Evolutionary conservation across 768 basidiomycete species (phyloP).

Genomic region (Filobasidium wieringae): DNA sequence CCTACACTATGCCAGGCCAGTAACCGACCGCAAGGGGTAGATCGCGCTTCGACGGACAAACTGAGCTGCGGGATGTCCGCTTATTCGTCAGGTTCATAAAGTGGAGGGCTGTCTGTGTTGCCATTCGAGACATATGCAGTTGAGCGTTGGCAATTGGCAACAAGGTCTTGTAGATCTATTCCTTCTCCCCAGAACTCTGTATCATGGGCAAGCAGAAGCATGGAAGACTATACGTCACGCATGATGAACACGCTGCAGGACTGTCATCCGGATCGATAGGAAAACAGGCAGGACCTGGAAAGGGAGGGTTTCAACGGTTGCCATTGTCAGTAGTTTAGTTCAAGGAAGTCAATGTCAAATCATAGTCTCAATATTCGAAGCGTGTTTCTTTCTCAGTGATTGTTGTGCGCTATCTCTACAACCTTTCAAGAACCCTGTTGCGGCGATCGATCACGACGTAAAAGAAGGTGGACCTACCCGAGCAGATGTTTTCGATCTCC

Average conservation of each 20-base stretch:
- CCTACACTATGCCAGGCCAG: no score
- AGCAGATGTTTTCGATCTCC: slow-evolving; percentile 64
- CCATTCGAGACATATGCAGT: no score
- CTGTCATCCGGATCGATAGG: slow-evolving; percentile 33
- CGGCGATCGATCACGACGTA: slow-evolving; percentile 42
- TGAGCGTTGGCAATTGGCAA: no score
- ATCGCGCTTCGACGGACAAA: no score
- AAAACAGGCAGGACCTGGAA: slow-evolving; percentile 24
- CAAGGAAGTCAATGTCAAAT: not conserved
- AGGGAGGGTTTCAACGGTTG: slow-evolving; percentile 33
- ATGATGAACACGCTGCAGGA: slow-evolving; percentile 34
- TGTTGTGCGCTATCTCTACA: slow-evolving; percentile 86
- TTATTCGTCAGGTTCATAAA: no score
- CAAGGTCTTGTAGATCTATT: no score
- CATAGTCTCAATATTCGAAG: no score
- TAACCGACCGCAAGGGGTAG: no score
- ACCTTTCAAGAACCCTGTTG: slow-evolving; percentile 78
- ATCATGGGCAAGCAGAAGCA: slow-evolving; percentile 10
- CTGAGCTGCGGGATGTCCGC: no score
- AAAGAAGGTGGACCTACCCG: slow-evolving; percentile 44
- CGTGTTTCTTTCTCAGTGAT: slow-evolving; percentile 42
- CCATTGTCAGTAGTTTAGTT: slow-evolving; percentile 27
- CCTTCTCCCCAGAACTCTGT: no score
- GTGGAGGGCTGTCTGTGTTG: no score
- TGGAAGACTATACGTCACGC: slow-evolving; percentile 26